Evolutionary conservation across 1,284 basidiomycete species (phyloP), one percentile per base, ranked within the genome.

Genomic region (Sparassis latifolia): DNA sequence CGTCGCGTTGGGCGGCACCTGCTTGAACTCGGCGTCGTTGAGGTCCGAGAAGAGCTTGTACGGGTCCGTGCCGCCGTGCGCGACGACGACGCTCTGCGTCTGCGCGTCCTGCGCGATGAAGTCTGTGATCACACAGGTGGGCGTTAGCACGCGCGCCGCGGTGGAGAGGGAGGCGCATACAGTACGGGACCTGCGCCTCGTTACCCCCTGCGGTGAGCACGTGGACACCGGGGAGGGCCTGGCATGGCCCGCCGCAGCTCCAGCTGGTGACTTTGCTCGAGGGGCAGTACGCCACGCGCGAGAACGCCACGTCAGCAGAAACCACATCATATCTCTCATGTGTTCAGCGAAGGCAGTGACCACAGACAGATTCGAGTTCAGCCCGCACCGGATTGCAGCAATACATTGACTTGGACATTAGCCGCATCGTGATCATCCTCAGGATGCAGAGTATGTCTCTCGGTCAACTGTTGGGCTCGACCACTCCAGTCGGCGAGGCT

Each of bases 131-230:
- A 10, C 27, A 20, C 5, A n/a, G 39, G n/a, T 40, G 45, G 42
- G 33, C 42, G 66, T 61, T 28, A 28, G 10, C 40, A 42, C 27
- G 54, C 45, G 44, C 39, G 55, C 57, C 45, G 29, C n/a, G 4
- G 27, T 35, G 10, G 33, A 42, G 20, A 44, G 41, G 31, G 27
- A n/a, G 30, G n/a, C 27, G 27, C 33, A 27, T 12, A 47, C 69
- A 74, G 45, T 60, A 78, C 55, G 81, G 81, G 2, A 72, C 62
- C 7, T 44, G 46, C 5, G 55, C 52, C 2, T 79, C 78, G 55
- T 85, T 73, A 3, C 82, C 83, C 33, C 83, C 84, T 1, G 79
- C 69, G 9, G 80, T 79, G 2, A 78, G 62, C 1, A 80, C 76
- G 10, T 72, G 46, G 55, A 85, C 84, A 7, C 61, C 69, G 1